A percentile compares a stretch with the other conserved stretches of the same genome.
phyloP scores from a whole-genome alignment of 305 asterid species.

The Solanum hybrid region DNA sequence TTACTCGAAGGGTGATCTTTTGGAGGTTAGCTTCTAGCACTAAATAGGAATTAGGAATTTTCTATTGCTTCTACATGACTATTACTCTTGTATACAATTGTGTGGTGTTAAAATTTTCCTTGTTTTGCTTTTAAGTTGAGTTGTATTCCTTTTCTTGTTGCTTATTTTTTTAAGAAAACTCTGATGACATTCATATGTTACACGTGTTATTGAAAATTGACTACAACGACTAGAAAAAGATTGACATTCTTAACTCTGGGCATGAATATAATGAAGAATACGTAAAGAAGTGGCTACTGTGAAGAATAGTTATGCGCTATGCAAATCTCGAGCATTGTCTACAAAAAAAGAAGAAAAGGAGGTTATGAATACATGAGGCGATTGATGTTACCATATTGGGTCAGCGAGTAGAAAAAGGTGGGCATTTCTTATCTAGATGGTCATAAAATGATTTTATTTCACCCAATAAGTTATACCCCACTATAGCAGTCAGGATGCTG shows the following conservation, averaged over 20 bases:
- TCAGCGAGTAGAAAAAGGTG: too few relatives aligned
- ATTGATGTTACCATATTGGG: background rate
- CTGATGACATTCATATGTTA: background rate
- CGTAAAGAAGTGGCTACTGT: constrained; percentile 49
- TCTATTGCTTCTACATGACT: too few relatives aligned
- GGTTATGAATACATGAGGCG: background rate
- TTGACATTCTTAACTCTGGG: constrained; percentile 45
- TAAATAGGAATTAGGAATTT: too few relatives aligned
- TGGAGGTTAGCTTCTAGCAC: too few relatives aligned
- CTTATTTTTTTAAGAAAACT: background rate
- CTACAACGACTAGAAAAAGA: constrained; percentile 23
- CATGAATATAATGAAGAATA: constrained; percentile 61
- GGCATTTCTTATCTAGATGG: too few relatives aligned
- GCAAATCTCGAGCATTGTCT: constrained; percentile 47
- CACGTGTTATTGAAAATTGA: constrained; percentile 21
- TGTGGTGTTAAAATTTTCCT: too few relatives aligned
- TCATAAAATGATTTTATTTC: too few relatives aligned
- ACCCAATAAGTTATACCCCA: too few relatives aligned
- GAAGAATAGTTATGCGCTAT: constrained; percentile 54
- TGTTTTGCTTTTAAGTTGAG: too few relatives aligned
- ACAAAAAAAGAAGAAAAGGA: constrained; percentile 5
- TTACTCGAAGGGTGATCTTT: background rate
- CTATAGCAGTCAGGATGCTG: too few relatives aligned
- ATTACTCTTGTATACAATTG: too few relatives aligned
- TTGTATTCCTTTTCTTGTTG: too few relatives aligned